Evolutionary conservation across 441 rosid genomes (phyloP).

Genomic region (Gossypium davidsonii): DNA sequence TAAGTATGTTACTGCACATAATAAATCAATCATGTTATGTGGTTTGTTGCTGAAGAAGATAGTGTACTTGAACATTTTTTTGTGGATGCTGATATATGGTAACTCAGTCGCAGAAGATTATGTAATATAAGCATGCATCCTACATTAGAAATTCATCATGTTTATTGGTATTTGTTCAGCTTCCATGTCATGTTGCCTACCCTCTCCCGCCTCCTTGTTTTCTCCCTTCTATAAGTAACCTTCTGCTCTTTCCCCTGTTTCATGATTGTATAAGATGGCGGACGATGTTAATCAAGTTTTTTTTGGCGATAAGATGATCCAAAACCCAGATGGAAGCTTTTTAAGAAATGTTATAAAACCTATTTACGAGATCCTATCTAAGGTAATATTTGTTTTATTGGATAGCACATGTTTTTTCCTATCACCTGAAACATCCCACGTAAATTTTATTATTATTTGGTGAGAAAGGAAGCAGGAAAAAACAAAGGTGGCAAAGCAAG

Average conservation of each 20-base stretch:
- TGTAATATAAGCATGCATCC: constrained; percentile 5
- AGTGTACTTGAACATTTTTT: neutral
- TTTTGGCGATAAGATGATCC: constrained; percentile 39
- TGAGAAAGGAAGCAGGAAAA: constrained; percentile 69
- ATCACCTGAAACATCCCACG: constrained; percentile 9
- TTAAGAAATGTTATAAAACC: constrained; percentile 73
- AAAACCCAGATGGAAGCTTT: constrained; percentile 64
- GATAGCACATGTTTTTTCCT: neutral
- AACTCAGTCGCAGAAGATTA: constrained; percentile 2
- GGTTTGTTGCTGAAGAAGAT: neutral
- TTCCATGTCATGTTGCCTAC: neutral
- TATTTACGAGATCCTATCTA: constrained; percentile 61
- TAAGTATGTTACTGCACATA: neutral
- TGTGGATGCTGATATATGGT: neutral
- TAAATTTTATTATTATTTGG: constrained; percentile 20
- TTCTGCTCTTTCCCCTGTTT: constrained; percentile 11
- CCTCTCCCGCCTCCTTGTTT: neutral
- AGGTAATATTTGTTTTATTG: constrained; percentile 44
- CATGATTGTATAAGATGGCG: constrained; percentile 62
- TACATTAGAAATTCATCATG: constrained; percentile 3
- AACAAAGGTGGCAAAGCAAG: constrained; percentile 77
- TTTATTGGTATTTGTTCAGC: neutral
- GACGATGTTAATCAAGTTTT: constrained; percentile 53
- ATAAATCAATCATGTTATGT: neutral
- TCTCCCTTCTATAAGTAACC: neutral